Evolutionary conservation across 2,329 filamentous ascomycete genomes (phyloP).

Genomic region (Sordariomycetes sp.): DNA sequence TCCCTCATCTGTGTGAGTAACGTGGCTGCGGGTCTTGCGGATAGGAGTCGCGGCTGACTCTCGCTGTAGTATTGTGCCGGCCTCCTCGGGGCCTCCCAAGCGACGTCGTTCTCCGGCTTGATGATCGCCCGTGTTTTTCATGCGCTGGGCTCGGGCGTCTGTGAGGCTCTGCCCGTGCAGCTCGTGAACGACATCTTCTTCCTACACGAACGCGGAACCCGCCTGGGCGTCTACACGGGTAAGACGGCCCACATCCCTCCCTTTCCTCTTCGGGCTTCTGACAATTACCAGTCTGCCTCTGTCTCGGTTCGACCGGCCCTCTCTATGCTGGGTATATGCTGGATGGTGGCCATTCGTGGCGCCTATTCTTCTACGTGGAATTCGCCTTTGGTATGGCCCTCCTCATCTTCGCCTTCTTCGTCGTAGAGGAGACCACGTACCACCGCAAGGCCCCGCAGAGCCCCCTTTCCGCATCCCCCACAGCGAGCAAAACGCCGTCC

Average conservation of each 20-base stretch:
- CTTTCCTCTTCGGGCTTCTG: not conserved
- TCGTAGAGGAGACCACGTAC: slow-evolving; percentile 45
- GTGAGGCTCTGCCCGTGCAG: slow-evolving; percentile 33
- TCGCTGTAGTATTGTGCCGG: slow-evolving; percentile 24
- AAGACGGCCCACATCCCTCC: slow-evolving; percentile 1
- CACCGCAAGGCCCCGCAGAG: slow-evolving; percentile 10
- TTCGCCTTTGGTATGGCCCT: slow-evolving; percentile 31
- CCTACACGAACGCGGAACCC: slow-evolving; percentile 35
- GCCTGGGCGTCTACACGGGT: slow-evolving; percentile 49
- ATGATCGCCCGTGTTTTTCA: slow-evolving; percentile 28
- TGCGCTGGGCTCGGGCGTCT: slow-evolving; percentile 28
- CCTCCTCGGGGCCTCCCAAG: slow-evolving; percentile 24
- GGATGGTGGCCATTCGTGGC: slow-evolving; percentile 44
- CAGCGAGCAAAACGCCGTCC: not conserved
- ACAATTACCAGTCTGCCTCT: slow-evolving; percentile 32
- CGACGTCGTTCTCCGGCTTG: slow-evolving; percentile 21
- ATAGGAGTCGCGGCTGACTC: not conserved
- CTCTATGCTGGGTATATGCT: slow-evolving; percentile 53
- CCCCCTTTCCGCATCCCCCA: not conserved
- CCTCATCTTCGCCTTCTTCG: slow-evolving; percentile 29
- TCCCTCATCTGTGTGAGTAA: slow-evolving; percentile 22
- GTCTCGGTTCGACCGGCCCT: slow-evolving; percentile 42
- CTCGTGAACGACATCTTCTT: slow-evolving; percentile 35
- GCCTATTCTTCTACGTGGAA: slow-evolving; percentile 50
- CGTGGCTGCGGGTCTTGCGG: not conserved